A percentile compares a stretch with the other conserved stretches of the same genome.
Evolutionary conservation across 345 rosid species (phyloP).

Genomic region (Kernera saxatilis): DNA sequence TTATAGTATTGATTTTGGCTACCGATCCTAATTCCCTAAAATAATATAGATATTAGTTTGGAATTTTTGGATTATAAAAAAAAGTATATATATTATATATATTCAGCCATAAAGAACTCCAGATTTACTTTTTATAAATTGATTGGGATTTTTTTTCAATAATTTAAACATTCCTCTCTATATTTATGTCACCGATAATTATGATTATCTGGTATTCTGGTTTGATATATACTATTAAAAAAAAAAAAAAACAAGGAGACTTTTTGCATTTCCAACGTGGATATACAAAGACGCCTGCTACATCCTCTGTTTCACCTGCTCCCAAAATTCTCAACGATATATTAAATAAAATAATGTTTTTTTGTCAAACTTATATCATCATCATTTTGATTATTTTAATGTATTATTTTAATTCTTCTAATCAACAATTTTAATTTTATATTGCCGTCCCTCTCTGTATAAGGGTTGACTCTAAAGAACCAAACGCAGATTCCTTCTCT

Average conservation of each 20-base stretch:
- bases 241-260: not conserved
- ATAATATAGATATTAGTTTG: no score
- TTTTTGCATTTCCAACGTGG: not conserved
- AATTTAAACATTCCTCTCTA: not conserved
- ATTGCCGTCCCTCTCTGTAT: conserved; percentile 23
- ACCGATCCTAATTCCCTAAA: no score
- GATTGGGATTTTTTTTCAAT: not conserved
- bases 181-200: not conserved
- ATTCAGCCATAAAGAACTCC: no score
- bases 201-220: not conserved
- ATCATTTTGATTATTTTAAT: not conserved
- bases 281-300: conserved; percentile 13
- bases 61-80: no score
- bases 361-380: conserved; percentile 7
- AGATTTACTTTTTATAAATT: not conserved
- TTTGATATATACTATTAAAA: not conserved
- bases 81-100: no score
- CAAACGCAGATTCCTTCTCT: conserved; percentile 24
- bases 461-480: conserved; percentile 29
- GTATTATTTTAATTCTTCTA: not conserved
- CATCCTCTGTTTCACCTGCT: conserved; percentile 21
- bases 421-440: not conserved
- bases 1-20: no score
- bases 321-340: not conserved
- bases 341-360: not conserved